These are phyloP conservation scores for Lipomyces yamadae DNA, from an alignment of 805 yeast species.

Conservation along the genomic window DNA sequence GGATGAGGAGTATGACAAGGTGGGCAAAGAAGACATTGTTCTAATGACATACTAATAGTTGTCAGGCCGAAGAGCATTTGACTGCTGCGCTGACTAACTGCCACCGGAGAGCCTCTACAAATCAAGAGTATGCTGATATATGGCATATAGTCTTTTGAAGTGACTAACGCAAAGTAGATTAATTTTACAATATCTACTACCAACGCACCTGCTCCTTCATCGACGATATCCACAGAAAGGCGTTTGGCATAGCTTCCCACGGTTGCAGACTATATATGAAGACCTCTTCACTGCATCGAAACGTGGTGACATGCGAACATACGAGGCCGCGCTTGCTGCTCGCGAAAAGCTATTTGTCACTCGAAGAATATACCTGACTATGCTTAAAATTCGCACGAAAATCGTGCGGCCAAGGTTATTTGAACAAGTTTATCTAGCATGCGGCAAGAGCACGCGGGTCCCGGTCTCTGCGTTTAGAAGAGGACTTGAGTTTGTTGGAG, in stretches of 20 bases:
- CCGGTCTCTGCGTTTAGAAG: conserved; percentile 51
- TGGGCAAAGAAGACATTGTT: background rate
- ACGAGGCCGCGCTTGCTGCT: conserved; percentile 52
- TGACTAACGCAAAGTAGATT: conserved; percentile 25
- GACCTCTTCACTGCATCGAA: conserved; percentile 55
- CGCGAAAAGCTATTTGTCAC: conserved; percentile 59
- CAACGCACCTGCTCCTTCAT: conserved; percentile 59
- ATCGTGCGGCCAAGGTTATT: conserved; percentile 58
- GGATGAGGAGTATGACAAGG: conserved; percentile 59
- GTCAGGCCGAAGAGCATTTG: conserved; percentile 56
- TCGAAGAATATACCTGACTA: conserved; percentile 63
- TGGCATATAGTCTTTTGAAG: conserved; percentile 25
- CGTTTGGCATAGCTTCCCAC: conserved; percentile 52
- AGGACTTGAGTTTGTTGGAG: conserved; percentile 49
- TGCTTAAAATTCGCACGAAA: conserved; percentile 56
- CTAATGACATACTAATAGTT: background rate
- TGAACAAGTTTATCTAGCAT: conserved; percentile 47
- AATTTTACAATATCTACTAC: conserved; percentile 65
- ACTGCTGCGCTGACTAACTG: conserved; percentile 54
- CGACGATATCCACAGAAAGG: conserved; percentile 54
- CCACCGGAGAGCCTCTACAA: conserved; percentile 39
- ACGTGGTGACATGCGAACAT: conserved; percentile 61
- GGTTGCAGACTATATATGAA: conserved; percentile 51
- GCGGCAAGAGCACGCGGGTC: conserved; percentile 44
- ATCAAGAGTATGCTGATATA: conserved; percentile 43